Evolutionary conservation across 768 basidiomycete genomes (phyloP).

Genomic region (Tulasnella sp.): DNA sequence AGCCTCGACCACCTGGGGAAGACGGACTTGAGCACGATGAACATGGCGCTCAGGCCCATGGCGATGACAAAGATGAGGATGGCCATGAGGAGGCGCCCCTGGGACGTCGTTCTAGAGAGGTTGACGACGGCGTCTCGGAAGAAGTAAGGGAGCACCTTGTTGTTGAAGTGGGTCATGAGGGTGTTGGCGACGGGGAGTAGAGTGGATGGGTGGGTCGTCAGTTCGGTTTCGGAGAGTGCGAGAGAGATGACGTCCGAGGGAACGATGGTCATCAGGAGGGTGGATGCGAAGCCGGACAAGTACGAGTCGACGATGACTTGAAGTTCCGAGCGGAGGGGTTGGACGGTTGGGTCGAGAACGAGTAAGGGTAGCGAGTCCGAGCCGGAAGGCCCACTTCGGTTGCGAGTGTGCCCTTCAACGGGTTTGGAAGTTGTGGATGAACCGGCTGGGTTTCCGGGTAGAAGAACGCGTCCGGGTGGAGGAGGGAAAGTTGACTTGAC

Average conservation of each 20-base stretch:
- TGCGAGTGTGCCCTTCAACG: not conserved
- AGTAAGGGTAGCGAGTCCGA: not conserved
- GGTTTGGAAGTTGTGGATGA: not conserved
- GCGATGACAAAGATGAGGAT: constrained; percentile 1
- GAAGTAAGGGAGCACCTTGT: constrained; percentile 18
- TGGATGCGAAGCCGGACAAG: constrained; percentile 9
- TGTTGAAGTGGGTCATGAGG: constrained; percentile 5
- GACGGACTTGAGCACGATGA: not conserved
- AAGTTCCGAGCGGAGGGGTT: constrained; percentile 23
- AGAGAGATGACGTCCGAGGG: constrained; percentile 12
- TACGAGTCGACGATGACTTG: constrained; percentile 23
- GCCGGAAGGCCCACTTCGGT: constrained; percentile 9
- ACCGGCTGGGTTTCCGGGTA: not conserved
- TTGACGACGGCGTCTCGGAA: constrained; percentile 23
- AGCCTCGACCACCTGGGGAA: constrained; percentile 20
- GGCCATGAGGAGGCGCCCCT: constrained; percentile 16
- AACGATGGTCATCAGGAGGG: constrained; percentile 17
- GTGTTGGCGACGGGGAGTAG: constrained; percentile 24
- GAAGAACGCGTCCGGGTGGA: not conserved
- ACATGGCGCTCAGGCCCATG: constrained; percentile 12
- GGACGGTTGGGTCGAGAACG: constrained; percentile 18
- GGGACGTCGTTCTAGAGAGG: constrained; percentile 17
- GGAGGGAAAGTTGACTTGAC: not conserved
- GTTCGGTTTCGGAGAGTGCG: constrained; percentile 27
- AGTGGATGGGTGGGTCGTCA: constrained; percentile 25